Conservation (phyloP, 495 filamentous ascomycete genomes). For the Bacidia gigantensis region DNA sequence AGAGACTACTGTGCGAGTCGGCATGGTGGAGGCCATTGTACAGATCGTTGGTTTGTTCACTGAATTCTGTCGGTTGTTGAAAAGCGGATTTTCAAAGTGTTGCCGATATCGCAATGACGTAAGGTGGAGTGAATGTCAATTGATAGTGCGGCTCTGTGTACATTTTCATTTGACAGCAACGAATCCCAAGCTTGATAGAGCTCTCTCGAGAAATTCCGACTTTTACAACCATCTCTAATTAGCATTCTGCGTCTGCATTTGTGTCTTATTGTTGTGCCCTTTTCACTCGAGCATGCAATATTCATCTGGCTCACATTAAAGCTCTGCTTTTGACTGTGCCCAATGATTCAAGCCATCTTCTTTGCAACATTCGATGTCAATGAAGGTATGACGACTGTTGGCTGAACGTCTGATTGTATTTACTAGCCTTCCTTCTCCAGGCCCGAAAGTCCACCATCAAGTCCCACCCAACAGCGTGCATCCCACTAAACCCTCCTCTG, state of each 20-base stretch:
- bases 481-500: conserved; percentile 35
- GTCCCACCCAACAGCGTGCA: conserved; percentile 58
- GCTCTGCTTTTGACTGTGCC: not conserved
- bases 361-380: conserved; percentile 84
- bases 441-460: conserved; percentile 53
- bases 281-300: no score
- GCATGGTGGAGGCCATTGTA: conserved; percentile 12
- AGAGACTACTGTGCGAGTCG: conserved; percentile 21
- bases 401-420: no score
- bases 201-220: not conserved
- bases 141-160: not conserved
- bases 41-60: no score
- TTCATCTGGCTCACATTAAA: no score
- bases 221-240: not conserved
- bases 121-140: not conserved
- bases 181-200: not conserved
- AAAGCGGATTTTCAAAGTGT: not conserved
- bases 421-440: no score
- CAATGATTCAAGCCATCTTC: conserved; percentile 90
- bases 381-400: conserved; percentile 50
- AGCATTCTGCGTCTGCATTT: no score
- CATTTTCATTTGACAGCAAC: no score
- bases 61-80: not conserved
- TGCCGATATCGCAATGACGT: not conserved
- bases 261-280: no score